Evolutionary conservation across 192 early-diverging fungal genomes (phyloP).

Genomic region (Coemansia sp.): DNA sequence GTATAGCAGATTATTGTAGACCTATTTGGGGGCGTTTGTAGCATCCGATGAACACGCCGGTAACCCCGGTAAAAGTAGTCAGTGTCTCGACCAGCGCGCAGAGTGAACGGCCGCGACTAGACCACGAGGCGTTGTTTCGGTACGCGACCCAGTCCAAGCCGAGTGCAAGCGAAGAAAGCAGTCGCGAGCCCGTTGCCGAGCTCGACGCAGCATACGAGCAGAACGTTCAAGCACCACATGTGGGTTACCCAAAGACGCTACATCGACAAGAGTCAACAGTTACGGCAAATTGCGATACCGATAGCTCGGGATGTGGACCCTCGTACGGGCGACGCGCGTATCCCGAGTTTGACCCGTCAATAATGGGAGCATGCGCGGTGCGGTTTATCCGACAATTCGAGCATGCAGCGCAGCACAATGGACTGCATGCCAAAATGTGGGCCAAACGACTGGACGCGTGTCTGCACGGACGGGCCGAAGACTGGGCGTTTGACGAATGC

Average conservation of each 20-base stretch:
- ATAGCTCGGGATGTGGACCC: conserved; percentile 1
- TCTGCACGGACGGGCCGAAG: conserved; percentile 40
- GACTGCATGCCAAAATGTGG: conserved; percentile 42
- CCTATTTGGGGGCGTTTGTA: background rate
- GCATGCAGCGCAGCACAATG: conserved; percentile 52
- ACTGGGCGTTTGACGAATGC: conserved; percentile 54
- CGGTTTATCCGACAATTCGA: conserved; percentile 50
- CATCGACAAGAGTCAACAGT: background rate
- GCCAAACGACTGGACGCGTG: conserved; percentile 49
- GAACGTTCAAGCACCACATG: background rate
- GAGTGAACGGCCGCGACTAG: background rate
- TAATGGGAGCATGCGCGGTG: conserved; percentile 28
- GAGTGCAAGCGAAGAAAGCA: background rate
- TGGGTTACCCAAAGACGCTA: background rate
- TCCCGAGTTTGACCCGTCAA: conserved; percentile 47
- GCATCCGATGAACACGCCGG: conserved; percentile 21
- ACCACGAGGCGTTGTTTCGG: background rate
- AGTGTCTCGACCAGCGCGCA: background rate
- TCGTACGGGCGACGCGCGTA: conserved; percentile 44
- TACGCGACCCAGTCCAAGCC: background rate
- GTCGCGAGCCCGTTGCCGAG: background rate
- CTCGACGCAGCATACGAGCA: background rate
- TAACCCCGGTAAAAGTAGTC: conserved; percentile 17
- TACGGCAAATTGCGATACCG: background rate
- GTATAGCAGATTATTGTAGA: background rate